Evolutionary conservation across 805 yeast genomes (phyloP), one percentile per base, ranked within the genome.

Genomic region (Candida ulmi): DNA sequence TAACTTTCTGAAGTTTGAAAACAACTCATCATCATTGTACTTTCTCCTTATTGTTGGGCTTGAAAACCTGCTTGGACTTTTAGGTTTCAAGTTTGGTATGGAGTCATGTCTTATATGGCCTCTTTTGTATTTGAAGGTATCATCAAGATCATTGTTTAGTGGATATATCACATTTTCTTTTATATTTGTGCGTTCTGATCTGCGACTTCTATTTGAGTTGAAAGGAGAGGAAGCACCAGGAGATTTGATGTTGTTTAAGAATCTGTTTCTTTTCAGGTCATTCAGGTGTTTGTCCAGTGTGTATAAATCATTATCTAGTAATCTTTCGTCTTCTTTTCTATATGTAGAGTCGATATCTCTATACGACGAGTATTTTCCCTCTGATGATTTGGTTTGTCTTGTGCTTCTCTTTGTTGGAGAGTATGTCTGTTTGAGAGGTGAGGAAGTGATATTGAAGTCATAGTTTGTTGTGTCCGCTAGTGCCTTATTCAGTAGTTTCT

Each of bases 261-360:
- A 44, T 17, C 36, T 34, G 17, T 51, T 50, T n/a, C 55, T 43
- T 24, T 51, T 50, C 31, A 44, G 26, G 11, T 40, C 44, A 32
- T 50, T 51, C 12, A 24, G 21, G 17, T 33, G 27, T 6, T 33
- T 6, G 15, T 40, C 48, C 9, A 33, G 33, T 4, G 34, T 29
- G 24, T 36, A 48, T 0, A 40, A 32, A n/a, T 43, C 44, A 5
- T 43, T 42, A 17, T 52, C 46, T 25, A 50, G 33, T 5, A 50
- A 35, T 26, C n/a, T 26, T 26, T 26, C 28, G 11, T 26, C 11
- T 13, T 26, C n/a, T 11, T 26, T 26, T 26, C 28, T 13, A 21
- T 7, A 21, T 7, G 24, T 21, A 9, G 24, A 7, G 9, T 21
- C 9, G 24, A 7, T 9, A 6, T 7, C 9, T 9, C 9, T 9